Evolutionary conservation across 2,329 filamentous ascomycete genomes (phyloP).

Genomic region (Didymella segeticola): DNA sequence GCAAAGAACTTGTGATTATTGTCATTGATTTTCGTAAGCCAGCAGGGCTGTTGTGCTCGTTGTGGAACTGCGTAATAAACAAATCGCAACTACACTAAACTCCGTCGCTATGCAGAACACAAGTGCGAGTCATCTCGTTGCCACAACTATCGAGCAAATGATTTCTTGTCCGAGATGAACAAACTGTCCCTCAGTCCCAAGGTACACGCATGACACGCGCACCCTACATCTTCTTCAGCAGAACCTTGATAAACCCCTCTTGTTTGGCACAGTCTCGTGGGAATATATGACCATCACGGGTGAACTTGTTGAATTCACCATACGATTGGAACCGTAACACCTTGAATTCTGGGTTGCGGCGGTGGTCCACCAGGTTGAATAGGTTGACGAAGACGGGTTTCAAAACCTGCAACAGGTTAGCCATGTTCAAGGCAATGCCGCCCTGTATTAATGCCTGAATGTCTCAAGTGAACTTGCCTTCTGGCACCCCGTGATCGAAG

Average conservation of each 20-base stretch:
- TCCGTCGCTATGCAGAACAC: not conserved
- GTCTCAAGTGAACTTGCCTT: constrained; percentile 1
- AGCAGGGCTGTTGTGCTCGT: not conserved
- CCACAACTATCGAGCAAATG: too few relatives aligned
- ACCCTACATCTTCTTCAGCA: constrained; percentile 20
- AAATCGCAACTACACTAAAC: not conserved
- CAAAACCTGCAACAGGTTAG: constrained; percentile 23
- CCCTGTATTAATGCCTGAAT: not conserved
- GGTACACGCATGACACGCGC: not conserved
- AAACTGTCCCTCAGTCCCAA: not conserved
- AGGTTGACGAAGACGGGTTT: constrained; percentile 34
- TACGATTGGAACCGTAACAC: constrained; percentile 24
- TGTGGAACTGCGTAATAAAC: not conserved
- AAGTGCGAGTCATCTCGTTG: not conserved
- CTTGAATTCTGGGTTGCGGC: constrained; percentile 25
- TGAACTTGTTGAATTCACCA: constrained; percentile 22
- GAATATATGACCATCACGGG: constrained; percentile 23
- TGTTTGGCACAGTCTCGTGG: constrained; percentile 31
- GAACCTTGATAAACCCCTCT: constrained; percentile 28
- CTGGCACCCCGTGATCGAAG: constrained; percentile 34
- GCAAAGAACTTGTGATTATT: too few relatives aligned
- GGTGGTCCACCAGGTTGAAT: constrained; percentile 32
- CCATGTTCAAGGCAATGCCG: not conserved
- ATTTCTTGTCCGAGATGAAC: too few relatives aligned
- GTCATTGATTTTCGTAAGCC: not conserved